Base-by-base conservation (phyloP, 495 filamentous ascomycete genomes). In the Neurospora tetrasperma region DNA sequence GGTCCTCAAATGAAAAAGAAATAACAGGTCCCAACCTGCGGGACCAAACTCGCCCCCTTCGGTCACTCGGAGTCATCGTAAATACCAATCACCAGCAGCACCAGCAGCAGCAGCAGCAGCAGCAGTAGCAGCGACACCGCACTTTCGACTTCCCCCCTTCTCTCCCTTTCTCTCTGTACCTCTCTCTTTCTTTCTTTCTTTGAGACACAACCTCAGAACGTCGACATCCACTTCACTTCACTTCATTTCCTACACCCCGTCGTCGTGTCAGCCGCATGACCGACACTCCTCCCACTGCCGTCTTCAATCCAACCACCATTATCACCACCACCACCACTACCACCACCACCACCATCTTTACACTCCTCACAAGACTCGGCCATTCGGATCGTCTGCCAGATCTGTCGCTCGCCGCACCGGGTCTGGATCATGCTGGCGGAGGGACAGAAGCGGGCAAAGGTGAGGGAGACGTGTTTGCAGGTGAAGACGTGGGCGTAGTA, bases 401-500 rank as follows among this genome's bases (percentile, higher is more conserved):
- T 75, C n/a, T 77, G 44, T 11, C 75, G 76, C 38, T 76, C 74
- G 40, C 71, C 68, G 48, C 79, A 81, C 0, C 74, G 75, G 18
- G 77, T 80, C 69, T 81, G 79, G 72, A 80, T 78, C 43, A 79
- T 72, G 42, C 66, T 68, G 46, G 79, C 79, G 1, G 74, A 74
- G 7, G 59, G 71, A 76, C 80, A 81, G 71, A 78, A 78, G 71
- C 71, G 39, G 62, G 76, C 79, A 54, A 81, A 79, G 70, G 73
- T 75, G 73, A 75, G 74, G 10, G 54, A 69, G 20, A 72, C 70
- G 78, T 81, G 70, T 48, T 74, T 76, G 75, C 79, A 81, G 48
- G 73, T 44, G 72, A 76, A 77, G 23, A 69, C 62, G 72, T 80
- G 78, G 72, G 79, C 79, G 75, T 81, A 80, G 73, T 81, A 81